phyloP scores from a whole-genome alignment of 306 rosid species.

The Psophocarpus tetragonolobus region DNA sequence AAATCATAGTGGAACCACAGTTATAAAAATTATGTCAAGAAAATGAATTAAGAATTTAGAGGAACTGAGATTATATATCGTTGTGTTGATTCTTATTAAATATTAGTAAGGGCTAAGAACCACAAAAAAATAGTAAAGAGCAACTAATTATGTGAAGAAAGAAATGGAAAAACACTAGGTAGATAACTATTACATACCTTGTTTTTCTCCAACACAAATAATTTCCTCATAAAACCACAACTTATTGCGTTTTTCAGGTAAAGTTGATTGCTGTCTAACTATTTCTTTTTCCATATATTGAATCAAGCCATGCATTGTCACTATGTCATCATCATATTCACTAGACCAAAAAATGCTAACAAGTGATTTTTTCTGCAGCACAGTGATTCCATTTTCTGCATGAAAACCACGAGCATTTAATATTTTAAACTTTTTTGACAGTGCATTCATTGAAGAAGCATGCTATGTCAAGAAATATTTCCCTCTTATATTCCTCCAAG shows the following conservation, averaged over 20 bases:
- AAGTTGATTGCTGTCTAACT: not conserved
- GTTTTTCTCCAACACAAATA: not conserved
- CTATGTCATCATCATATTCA: not conserved
- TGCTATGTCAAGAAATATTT: conserved; percentile 30
- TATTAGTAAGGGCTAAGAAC: not conserved
- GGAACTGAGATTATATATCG: not conserved
- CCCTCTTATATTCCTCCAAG: not conserved
- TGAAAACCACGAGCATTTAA: not conserved
- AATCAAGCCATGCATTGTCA: not conserved
- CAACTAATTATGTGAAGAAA: not conserved
- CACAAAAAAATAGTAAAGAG: not conserved
- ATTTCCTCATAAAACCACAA: conserved; percentile 12
- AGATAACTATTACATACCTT: not conserved
- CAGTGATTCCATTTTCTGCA: not conserved
- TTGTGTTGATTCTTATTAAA: not conserved
- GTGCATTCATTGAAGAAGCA: conserved; percentile 7
- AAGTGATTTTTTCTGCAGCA: not conserved
- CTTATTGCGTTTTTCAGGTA: not conserved
- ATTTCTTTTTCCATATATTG: not conserved
- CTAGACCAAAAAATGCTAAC: not conserved
- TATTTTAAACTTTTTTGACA: not conserved
- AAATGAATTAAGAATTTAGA: not conserved
- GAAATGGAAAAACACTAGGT: not conserved
- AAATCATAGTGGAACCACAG: not conserved
- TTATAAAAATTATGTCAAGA: not conserved